phyloP scores from a whole-genome alignment of 2,329 filamentous ascomycete genomes.

The Herpotrichia juniperi region DNA sequence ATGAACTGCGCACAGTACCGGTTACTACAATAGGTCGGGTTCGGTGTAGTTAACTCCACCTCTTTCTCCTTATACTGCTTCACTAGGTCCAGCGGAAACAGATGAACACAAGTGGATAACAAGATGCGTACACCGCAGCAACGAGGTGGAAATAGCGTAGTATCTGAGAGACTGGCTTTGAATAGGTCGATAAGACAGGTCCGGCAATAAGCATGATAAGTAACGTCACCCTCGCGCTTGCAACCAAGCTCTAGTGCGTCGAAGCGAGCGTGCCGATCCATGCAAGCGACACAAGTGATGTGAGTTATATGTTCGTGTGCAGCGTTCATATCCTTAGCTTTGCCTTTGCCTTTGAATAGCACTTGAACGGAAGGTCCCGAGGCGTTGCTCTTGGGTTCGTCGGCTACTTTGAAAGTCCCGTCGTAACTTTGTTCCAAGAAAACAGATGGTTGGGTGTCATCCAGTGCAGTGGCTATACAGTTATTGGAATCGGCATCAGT shows the following conservation, averaged over 20 bases:
- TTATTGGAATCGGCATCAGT: background rate
- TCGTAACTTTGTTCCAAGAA: constrained; percentile 10
- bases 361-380: constrained; percentile 1
- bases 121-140: constrained; percentile 26
- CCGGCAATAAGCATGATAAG: constrained; percentile 29
- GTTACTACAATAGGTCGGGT: constrained; percentile 23
- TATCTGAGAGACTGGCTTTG: constrained; percentile 15
- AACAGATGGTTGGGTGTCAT: background rate
- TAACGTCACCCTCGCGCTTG: constrained; percentile 9
- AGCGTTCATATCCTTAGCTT: constrained; percentile 2
- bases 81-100: constrained; percentile 13
- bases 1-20: constrained; percentile 19
- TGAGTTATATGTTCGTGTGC: constrained; percentile 8
- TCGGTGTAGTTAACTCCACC: constrained; percentile 23
- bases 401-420: background rate
- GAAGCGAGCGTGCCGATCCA: constrained; percentile 3
- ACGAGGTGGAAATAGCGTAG: constrained; percentile 27
- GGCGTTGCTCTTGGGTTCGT: background rate
- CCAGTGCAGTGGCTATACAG: background rate
- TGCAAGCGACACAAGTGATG: constrained; percentile 9
- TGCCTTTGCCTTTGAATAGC: constrained; percentile 1
- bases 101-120: constrained; percentile 11
- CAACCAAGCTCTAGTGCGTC: constrained; percentile 12
- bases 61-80: constrained; percentile 19
- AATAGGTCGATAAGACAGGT: constrained; percentile 29